These are phyloP conservation scores for Leptosphaerulina australis DNA, from an alignment of 2,329 filamentous ascomycete species.

Conservation along the genomic window DNA sequence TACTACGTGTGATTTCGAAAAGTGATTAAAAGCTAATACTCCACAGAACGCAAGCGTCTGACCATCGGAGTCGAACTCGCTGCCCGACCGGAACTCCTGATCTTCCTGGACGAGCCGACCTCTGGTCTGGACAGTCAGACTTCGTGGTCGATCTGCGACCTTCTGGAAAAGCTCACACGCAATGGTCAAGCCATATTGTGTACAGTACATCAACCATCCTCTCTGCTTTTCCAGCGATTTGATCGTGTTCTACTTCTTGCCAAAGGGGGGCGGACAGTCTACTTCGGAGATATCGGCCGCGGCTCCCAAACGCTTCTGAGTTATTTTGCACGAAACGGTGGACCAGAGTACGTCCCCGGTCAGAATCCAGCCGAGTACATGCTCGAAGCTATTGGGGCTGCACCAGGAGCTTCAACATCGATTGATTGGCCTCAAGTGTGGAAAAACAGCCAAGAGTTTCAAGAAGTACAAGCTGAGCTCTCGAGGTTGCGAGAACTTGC, in stretches of 20 bases:
- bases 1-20: slow-evolving; percentile 36
- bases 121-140: slow-evolving; percentile 72
- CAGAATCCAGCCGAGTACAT: slow-evolving; percentile 82
- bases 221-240: slow-evolving; percentile 89
- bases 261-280: slow-evolving; percentile 76
- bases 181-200: slow-evolving; percentile 82
- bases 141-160: slow-evolving; percentile 69
- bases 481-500: slow-evolving; percentile 48
- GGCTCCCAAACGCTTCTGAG: slow-evolving; percentile 67
- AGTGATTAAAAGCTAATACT: not conserved
- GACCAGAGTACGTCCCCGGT: slow-evolving; percentile 63
- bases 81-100: slow-evolving; percentile 37
- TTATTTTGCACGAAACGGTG: slow-evolving; percentile 77
- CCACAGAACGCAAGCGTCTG: slow-evolving; percentile 63
- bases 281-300: slow-evolving; percentile 78
- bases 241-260: slow-evolving; percentile 78
- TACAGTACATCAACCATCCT: slow-evolving; percentile 93
- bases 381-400: slow-evolving; percentile 57
- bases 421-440: slow-evolving; percentile 53
- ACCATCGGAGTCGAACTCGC: slow-evolving; percentile 61
- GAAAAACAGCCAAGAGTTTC: slow-evolving; percentile 35
- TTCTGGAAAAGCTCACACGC: slow-evolving; percentile 85
- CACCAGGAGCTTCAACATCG: slow-evolving; percentile 29
- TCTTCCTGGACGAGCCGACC: slow-evolving; percentile 67
- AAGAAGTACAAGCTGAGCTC: slow-evolving; percentile 46